Base-by-base conservation (phyloP, 108 stramenopile genomes). In the Bacterosira constricta region DNA sequence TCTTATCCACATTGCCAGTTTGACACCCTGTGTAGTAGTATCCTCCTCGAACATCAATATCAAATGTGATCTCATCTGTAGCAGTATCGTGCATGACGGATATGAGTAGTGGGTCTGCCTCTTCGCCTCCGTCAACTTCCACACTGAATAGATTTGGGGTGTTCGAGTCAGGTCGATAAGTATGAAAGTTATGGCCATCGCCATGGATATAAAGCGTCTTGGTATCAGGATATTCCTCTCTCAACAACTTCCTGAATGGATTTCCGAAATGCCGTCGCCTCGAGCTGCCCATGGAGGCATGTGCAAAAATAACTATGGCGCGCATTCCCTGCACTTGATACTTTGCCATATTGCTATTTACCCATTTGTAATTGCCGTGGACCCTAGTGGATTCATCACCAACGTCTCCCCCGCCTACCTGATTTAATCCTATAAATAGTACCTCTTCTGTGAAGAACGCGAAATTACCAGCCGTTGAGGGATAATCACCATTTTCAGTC, bases 341-440 rank as follows among this genome's bases (percentile, higher is more conserved):
- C 17, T 66, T 44, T 30, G 21, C 74, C 74, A 75, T 66, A 32
- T 75, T 66, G 39, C 13, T 15, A 36, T 75, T 41, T 6, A 66
- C 65, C 74, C 74, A 75, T 51, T 51, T 36, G 23, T 55, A 75
- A 26, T 75, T 75, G 57, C 55, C 55, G 9, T 38, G 8, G 1
- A 75, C 74, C 6, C 74, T 45, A 1, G 54, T 54, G 4, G 74
- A 39, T 39, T 75, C 74, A 20, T 75, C 74, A 20, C 74, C 74
- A 11, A 67, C 23, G 18, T 30, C 31, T 9, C 54, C 45, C 1
- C 74, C 74, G 12, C 74, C 74, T 2, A 75, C 66, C 45, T 75
- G 74, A 60, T 75, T 75, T 1, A 75, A 51, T 26, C 74, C 74
- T 5, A 75, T 37, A 23, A 75, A 75, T 1, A 75, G 58, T 10